Base-by-base conservation (phyloP, 345 rosid genomes). In the Nasturtium officinale region DNA sequence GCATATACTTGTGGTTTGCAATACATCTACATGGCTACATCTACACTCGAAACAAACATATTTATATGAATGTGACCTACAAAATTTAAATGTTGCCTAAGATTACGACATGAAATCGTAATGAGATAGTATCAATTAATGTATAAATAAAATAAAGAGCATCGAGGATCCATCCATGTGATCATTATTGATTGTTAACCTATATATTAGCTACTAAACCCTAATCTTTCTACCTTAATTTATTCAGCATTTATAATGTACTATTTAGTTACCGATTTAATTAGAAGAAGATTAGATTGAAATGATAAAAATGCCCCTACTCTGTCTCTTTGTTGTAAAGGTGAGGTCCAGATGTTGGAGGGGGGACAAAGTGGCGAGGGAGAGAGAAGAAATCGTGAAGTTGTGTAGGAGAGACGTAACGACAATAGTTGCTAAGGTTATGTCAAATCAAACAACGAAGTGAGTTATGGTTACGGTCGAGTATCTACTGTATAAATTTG, bases 361-460 rank as follows among this genome's bases (percentile, higher is more conserved):
- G 2, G 78, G 72, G 67, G 61, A 66, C 78, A 74, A 65, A 56
- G 61, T 6, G 61, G 53, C 52, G 57, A 65, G 71, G 77, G 40
- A 8, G 10, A 65, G 61, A 66, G 78, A 74, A 37, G 58, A 73
- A 45, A 17, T 74, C n/a, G 72, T 66, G 43, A 50, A 28, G 59
- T 38, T 32, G 52, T 74, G 61, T 48, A 48, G 52, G 33, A 28
- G 58, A 66, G 42, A 45, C 42, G 42, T 61, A 57, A 56, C 12
- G 59, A 56, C 52, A 73, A 42, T 20, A 57, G n/a, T 33, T 57
- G 52, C 72, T 66, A 57, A 66, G 78, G 61, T 65, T 57, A 37
- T 66, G 73, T 74, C 61, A 40, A 47, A 48, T 74, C 73, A 66
- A 48, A 55, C 77, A 43, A 15, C 54, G 26, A 30, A 63, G 17